Base-by-base conservation (phyloP, 176 grass and related monocot genomes). In the Aegilops speltoides region DNA sequence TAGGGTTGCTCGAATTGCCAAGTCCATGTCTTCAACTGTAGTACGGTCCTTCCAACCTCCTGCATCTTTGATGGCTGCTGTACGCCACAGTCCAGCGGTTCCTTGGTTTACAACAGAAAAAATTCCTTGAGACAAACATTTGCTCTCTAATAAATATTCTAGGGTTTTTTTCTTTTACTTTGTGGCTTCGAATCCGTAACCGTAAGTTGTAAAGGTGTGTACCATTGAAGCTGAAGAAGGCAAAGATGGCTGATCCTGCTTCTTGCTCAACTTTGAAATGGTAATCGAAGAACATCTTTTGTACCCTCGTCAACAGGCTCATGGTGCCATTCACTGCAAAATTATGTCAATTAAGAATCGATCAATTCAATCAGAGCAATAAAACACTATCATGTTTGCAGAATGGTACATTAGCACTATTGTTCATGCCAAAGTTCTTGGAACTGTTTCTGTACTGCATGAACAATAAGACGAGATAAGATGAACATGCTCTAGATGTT, bases 241-340 rank as follows among this genome's bases (percentile, higher is more conserved):
- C 40, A 88, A 92, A 94, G 14, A 88, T 91, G 64, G 94, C 90
- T 31, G 94, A 98, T 81, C 96, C 94, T 68, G 96, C 79, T 92
- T 98, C 93, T 81, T 98, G 96, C 85, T 98, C 94, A 60, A 98
- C 94, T 94, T 98, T 93, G 90, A 98, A 98, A 74, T 98, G 96
- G 88, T 98, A 98, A 85, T 98, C 96, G 13, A 91, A 90, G 43
- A 93, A 98, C 92, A 96, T 94, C 92, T 93, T 96, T 85, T 96
- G 96, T 83, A 96, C 90, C 85, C 92, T 98, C 69, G 92, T 98
- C 86, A 98, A 34, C 86, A 98, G 85, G 93, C 96, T 96, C 79
- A 84, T 68, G 4, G 87, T 83, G 56, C 52, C 72, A 95, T 98
- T 98, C 93, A 98, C 96, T 98, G 96, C 90, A 98, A 98, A 98